phyloP scores from a whole-genome alignment of 345 rosid species.

The Microthlaspi erraticum region DNA sequence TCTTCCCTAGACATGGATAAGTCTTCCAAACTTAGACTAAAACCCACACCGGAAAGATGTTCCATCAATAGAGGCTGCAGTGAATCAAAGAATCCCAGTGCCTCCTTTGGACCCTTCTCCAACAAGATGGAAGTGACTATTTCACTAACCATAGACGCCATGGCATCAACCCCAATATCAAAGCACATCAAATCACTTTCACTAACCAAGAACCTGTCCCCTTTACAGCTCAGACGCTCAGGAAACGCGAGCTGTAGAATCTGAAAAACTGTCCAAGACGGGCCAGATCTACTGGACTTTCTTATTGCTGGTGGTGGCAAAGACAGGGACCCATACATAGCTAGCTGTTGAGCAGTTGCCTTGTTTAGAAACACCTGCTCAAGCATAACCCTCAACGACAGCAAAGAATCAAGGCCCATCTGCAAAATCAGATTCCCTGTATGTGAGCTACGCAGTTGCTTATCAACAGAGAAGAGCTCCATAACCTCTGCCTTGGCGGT shows the following conservation, averaged over 20 bases:
- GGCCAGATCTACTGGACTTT: conserved; percentile 53
- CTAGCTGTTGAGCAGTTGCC: conserved; percentile 69
- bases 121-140: conserved; percentile 64
- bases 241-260: conserved; percentile 79
- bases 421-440: conserved; percentile 81
- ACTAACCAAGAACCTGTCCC: conserved; percentile 59
- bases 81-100: conserved; percentile 67
- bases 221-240: conserved; percentile 57
- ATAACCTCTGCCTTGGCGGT: conserved; percentile 93
- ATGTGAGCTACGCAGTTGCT: conserved; percentile 93
- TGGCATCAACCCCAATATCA: conserved; percentile 54
- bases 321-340: conserved; percentile 66
- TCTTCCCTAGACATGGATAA: conserved; percentile 60
- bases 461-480: conserved; percentile 92
- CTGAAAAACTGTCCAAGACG: conserved; percentile 77
- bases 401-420: conserved; percentile 69
- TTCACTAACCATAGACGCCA: conserved; percentile 59
- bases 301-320: conserved; percentile 74
- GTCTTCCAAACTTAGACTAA: conserved; percentile 72
- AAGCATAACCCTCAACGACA: conserved; percentile 72
- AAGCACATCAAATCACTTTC: conserved; percentile 61
- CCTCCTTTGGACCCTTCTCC: conserved; percentile 78
- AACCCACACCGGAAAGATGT: conserved; percentile 64
- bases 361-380: conserved; percentile 55
- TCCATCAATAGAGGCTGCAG: conserved; percentile 93